Percentiles rank a stretch among this genome's conserved stretches.
phyloP scores from a whole-genome alignment of 768 basidiomycete species.

The Ramaria sp. region DNA sequence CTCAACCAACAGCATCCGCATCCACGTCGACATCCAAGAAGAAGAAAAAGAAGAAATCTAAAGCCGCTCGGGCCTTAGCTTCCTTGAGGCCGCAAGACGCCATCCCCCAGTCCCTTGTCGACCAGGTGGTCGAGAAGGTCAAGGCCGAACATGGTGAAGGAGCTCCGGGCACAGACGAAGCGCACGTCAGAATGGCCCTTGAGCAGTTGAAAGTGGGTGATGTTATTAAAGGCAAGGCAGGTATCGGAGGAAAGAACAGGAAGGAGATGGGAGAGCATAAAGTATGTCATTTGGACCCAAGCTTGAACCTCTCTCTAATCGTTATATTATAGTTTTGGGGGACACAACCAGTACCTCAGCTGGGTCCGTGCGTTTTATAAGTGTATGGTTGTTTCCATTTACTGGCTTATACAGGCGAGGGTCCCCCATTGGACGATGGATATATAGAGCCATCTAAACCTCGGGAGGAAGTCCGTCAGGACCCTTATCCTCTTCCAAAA shows the following conservation, averaged over 20 bases:
- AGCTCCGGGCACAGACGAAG: constrained; percentile 42
- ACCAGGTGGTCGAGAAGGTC: constrained; percentile 57
- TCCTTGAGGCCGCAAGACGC: constrained; percentile 38
- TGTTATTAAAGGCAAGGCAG: constrained; percentile 71
- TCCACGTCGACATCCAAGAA: constrained; percentile 48
- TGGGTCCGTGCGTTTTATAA: constrained; percentile 31
- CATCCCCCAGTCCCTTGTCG: constrained; percentile 51
- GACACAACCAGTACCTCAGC: constrained; percentile 94
- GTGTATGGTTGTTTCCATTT: not conserved
- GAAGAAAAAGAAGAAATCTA: constrained; percentile 86
- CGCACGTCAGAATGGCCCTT: constrained; percentile 55
- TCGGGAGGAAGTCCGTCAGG: constrained; percentile 71
- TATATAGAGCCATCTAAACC: constrained; percentile 78
- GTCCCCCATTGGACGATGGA: constrained; percentile 61
- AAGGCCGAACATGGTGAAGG: constrained; percentile 40
- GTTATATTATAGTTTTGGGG: constrained; percentile 69
- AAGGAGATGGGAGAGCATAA: constrained; percentile 86
- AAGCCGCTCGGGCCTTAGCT: constrained; percentile 41
- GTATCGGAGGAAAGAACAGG: constrained; percentile 60
- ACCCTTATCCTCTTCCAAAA: constrained; percentile 78
- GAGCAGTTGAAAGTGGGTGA: constrained; percentile 81
- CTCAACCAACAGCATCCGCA: constrained; percentile 15
- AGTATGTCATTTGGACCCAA: constrained; percentile 31
- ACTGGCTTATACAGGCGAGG: constrained; percentile 39
- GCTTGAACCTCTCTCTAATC: not conserved